Conservation (phyloP, 495 filamentous ascomycete genomes). For the Cercophora sp. region DNA sequence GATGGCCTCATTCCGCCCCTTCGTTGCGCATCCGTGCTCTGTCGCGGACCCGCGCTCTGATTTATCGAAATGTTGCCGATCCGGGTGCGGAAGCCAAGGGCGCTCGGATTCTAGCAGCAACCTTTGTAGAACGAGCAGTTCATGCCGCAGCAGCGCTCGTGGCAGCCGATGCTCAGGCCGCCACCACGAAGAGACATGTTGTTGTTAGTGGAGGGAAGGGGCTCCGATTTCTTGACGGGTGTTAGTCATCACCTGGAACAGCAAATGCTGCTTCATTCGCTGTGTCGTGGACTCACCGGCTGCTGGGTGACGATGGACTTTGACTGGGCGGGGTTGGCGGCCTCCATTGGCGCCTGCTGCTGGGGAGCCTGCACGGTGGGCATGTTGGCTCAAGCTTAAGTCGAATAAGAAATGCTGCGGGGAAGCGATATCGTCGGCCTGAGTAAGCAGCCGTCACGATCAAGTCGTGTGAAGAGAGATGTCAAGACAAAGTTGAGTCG, state of each 20-base stretch:
- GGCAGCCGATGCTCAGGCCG: conserved; percentile 1
- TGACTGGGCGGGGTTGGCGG: conserved; percentile 5
- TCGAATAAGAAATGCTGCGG: background rate
- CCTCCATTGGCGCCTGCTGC: conserved; percentile 27
- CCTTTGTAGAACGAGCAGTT: conserved; percentile 10
- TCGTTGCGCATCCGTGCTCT: too few species aligned
- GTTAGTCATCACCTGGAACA: too few species aligned
- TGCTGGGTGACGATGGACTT: conserved; percentile 5
- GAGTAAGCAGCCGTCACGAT: background rate
- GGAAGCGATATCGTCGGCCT: background rate
- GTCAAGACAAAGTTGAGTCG: background rate
- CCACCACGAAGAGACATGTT: conserved; percentile 12
- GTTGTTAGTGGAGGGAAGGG: conserved; percentile 2
- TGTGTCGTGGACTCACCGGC: conserved; percentile 10
- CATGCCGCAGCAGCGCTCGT: conserved; percentile 8
- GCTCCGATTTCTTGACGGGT: conserved; percentile 9
- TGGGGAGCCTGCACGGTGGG: conserved; percentile 18
- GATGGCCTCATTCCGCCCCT: too few species aligned
- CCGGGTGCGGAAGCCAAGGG: too few species aligned
- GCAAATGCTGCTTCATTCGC: too few species aligned
- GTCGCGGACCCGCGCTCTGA: too few species aligned
- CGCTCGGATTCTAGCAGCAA: conserved; percentile 9
- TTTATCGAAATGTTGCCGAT: too few species aligned
- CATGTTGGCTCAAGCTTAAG: conserved; percentile 8
- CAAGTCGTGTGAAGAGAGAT: background rate